These are phyloP conservation scores for Oryza nivara DNA, from an alignment of 176 grass and related monocot genomes.

Conservation along the genomic window DNA sequence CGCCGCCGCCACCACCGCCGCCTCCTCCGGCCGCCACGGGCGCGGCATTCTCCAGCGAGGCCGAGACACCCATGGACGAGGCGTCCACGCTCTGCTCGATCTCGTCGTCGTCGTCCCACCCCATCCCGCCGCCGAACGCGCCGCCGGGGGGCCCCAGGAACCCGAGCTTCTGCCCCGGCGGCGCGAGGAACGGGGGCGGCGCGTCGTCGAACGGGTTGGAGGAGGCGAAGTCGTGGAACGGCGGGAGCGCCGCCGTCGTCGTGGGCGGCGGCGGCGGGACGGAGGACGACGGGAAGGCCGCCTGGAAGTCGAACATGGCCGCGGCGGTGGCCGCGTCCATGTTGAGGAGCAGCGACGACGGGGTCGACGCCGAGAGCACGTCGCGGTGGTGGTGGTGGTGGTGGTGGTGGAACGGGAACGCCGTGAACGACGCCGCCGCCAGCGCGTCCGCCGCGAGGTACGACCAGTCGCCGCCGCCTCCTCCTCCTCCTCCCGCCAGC, in stretches of 20 bases:
- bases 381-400: background rate
- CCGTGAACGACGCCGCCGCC: constrained; percentile 33
- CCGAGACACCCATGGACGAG: constrained; percentile 50
- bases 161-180: constrained; percentile 21
- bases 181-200: constrained; percentile 34
- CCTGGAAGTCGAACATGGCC: constrained; percentile 52
- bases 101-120: constrained; percentile 50
- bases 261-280: constrained; percentile 12
- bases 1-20: constrained; percentile 29
- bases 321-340: constrained; percentile 43
- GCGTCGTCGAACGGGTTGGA: constrained; percentile 58
- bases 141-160: constrained; percentile 34
- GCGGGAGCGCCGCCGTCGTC: background rate
- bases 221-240: constrained; percentile 44
- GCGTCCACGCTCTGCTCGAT: constrained; percentile 56
- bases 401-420: constrained; percentile 35
- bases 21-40: constrained; percentile 8
- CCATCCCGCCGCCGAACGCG: constrained; percentile 17
- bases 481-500: constrained; percentile 40
- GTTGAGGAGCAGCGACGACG: constrained; percentile 48
- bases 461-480: constrained; percentile 44
- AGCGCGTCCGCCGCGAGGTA: constrained; percentile 50
- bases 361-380: constrained; percentile 28
- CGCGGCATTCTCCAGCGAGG: constrained; percentile 52
- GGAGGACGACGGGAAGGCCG: constrained; percentile 47